Evolutionary conservation across 345 rosid species (phyloP).

Genomic region (Salix caprea): DNA sequence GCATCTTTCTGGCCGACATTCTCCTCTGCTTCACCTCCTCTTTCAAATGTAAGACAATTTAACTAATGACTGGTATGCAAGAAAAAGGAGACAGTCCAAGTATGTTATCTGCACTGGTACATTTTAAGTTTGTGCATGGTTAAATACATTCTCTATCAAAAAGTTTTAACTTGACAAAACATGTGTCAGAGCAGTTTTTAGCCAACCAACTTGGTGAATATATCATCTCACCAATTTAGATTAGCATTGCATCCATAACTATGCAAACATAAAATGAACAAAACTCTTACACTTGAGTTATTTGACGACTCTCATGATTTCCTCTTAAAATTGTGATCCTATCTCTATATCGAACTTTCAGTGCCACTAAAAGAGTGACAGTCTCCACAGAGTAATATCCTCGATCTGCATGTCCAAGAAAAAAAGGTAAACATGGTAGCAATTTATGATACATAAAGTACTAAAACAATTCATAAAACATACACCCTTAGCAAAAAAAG

Average conservation of each 20-base stretch:
- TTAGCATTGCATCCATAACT: neutral
- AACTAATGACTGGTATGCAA: neutral
- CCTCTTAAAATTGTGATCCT: slow-evolving; percentile 37
- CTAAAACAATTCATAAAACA: neutral
- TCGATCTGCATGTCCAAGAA: slow-evolving; percentile 19
- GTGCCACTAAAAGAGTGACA: slow-evolving; percentile 33
- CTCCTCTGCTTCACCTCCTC: neutral
- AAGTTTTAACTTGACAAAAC: neutral
- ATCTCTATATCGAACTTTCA: slow-evolving; percentile 35
- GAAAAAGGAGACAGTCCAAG: neutral
- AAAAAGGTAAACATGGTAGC: neutral
- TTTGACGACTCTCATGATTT: slow-evolving; percentile 36
- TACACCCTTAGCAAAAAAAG: neutral
- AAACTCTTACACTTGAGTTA: slow-evolving; percentile 34
- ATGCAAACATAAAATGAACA: neutral
- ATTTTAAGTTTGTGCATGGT: neutral
- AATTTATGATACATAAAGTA: neutral
- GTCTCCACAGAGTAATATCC: slow-evolving; percentile 40
- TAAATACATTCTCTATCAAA: neutral
- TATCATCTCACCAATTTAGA: neutral
- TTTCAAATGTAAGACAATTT: neutral
- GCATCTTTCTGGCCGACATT: neutral
- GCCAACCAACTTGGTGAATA: neutral
- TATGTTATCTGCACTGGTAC: neutral
- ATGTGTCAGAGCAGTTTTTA: neutral